phyloP scores from a whole-genome alignment of 169 alveolate species.

The Cryptosporidium tyzzeri region DNA sequence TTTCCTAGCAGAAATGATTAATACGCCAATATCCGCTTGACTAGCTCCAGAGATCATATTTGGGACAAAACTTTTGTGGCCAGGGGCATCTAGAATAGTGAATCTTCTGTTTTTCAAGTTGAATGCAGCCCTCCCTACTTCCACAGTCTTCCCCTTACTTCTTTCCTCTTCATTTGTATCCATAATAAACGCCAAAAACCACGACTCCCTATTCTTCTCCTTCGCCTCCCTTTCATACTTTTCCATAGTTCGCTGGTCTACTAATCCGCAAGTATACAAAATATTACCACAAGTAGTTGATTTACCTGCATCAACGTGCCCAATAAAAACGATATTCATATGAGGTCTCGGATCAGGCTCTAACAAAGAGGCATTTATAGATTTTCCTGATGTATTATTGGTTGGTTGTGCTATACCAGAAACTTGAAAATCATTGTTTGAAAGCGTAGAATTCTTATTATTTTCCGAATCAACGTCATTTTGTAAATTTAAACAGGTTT shows the following conservation, averaged over 20 bases:
- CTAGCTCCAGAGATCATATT: constrained; percentile 99
- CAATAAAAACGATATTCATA: constrained; percentile 97
- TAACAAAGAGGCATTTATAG: constrained; percentile 13
- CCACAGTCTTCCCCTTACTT: constrained; percentile 98
- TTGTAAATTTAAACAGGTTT: background rate
- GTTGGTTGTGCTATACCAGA: background rate
- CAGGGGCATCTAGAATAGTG: constrained; percentile 99
- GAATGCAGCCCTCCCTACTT: constrained; percentile 98
- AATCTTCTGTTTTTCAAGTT: constrained; percentile 93
- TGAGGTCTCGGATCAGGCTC: constrained; percentile 91
- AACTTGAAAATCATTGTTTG: background rate
- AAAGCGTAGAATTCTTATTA: background rate
- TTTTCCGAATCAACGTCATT: background rate
- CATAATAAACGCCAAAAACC: constrained; percentile 99
- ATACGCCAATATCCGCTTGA: constrained; percentile 99
- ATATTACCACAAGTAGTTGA: constrained; percentile 98
- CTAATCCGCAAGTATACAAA: constrained; percentile 90
- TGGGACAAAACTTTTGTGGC: constrained; percentile 99
- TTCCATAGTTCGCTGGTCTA: constrained; percentile 96
- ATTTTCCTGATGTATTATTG: constrained; percentile 2
- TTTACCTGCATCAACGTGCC: constrained; percentile 99
- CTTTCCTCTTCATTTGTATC: constrained; percentile 99
- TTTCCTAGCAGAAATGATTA: constrained; percentile 95
- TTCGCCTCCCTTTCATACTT: constrained; percentile 98
- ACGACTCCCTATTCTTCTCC: constrained; percentile 97